Percentiles rank a stretch among this genome's conserved stretches.
These are phyloP conservation scores for Nothophoma quercina DNA, from an alignment of 2,329 filamentous ascomycete genomes.

Conservation along the genomic window DNA sequence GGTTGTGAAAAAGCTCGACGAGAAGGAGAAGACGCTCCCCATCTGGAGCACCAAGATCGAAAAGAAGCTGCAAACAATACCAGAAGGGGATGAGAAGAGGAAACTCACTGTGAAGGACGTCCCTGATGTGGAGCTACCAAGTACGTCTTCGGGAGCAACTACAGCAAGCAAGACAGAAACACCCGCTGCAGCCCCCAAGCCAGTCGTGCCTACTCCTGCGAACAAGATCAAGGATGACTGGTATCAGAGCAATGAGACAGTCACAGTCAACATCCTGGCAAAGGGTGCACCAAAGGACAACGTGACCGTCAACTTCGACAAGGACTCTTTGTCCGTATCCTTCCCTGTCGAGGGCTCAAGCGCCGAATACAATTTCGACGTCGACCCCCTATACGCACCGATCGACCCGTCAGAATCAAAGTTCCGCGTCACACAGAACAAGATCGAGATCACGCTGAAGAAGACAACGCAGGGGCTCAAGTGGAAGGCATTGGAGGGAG, in stretches of 20 bases:
- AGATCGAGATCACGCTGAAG: conserved; percentile 77
- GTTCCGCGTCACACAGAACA: conserved; percentile 73
- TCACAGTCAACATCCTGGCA: conserved; percentile 70
- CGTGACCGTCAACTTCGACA: conserved; percentile 60
- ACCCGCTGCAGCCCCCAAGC: conserved; percentile 28
- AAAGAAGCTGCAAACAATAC: conserved; percentile 59
- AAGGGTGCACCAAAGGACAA: conserved; percentile 69
- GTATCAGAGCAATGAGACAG: conserved; percentile 69
- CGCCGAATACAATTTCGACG: conserved; percentile 66
- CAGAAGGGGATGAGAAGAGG: conserved; percentile 57
- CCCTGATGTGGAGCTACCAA: conserved; percentile 59
- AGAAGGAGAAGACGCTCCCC: conserved; percentile 60
- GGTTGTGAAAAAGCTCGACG: conserved; percentile 61
- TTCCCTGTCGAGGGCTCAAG: conserved; percentile 64
- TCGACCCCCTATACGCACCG: conserved; percentile 71
- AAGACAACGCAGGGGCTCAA: conserved; percentile 72
- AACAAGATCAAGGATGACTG: conserved; percentile 73
- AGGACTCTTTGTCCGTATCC: conserved; percentile 60
- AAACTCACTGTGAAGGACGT: conserved; percentile 55
- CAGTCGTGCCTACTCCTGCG: conserved; percentile 52
- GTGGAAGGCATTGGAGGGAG: conserved; percentile 68
- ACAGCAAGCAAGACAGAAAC: conserved; percentile 8
- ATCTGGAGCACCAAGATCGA: conserved; percentile 68
- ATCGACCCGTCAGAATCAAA: conserved; percentile 70
- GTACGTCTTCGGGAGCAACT: conserved; percentile 28